Percentiles rank a stretch among this genome's conserved stretches.
Conservation (phyloP, 2,329 filamentous ascomycete species). For the Fusarium nisikadoi region DNA sequence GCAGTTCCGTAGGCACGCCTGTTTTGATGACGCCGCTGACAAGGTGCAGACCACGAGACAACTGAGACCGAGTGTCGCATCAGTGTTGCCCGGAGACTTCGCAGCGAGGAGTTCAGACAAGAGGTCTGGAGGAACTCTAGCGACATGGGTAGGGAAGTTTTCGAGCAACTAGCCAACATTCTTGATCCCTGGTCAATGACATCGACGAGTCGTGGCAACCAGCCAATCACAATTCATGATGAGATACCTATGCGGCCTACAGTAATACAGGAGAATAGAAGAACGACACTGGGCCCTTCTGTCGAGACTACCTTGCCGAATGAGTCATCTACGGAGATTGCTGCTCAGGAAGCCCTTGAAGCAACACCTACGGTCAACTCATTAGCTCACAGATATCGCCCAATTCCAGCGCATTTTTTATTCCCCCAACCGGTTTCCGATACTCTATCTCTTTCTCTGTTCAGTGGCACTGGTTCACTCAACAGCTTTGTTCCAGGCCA, state of each 20-base stretch:
- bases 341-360: too few species aligned
- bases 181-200: not conserved
- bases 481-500: not conserved
- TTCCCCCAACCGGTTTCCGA: not conserved
- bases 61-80: not conserved
- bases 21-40: not conserved
- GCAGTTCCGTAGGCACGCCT: too few species aligned
- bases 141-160: not conserved
- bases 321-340: accelerated
- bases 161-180: not conserved
- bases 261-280: accelerated
- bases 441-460: accelerated
- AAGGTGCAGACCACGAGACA: not conserved
- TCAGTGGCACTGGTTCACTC: not conserved
- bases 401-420: not conserved
- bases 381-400: not conserved
- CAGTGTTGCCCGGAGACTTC: not conserved
- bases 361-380: not conserved
- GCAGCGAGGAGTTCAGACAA: not conserved
- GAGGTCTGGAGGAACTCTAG: not conserved
- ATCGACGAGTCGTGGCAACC: accelerated
- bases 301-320: accelerated
- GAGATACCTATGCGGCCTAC: not conserved
- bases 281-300: accelerated
- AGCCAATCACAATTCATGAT: accelerated